phyloP scores from a whole-genome alignment of 371 early-diverging fungal species.

The Phascolomyces articulosus region DNA sequence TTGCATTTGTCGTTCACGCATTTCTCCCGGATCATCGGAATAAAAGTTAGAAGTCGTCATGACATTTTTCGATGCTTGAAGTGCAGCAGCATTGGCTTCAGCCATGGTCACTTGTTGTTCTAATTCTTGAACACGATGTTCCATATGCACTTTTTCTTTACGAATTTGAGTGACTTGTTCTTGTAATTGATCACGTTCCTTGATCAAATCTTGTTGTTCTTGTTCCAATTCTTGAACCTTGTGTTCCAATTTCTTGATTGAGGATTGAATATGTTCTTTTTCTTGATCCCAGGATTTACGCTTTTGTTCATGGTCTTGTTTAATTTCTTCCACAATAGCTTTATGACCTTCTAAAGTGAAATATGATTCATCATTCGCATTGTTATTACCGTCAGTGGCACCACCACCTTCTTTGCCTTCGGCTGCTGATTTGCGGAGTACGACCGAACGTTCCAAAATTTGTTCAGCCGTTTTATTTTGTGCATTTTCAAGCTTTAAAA shows the following conservation, averaged over 20 bases:
- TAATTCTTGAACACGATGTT: slow-evolving; percentile 37
- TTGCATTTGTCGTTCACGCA: slow-evolving; percentile 45
- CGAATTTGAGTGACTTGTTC: slow-evolving; percentile 55
- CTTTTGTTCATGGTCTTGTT: slow-evolving; percentile 27
- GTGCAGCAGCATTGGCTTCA: slow-evolving; percentile 46
- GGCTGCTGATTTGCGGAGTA: slow-evolving; percentile 27
- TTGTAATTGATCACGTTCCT: slow-evolving; percentile 63
- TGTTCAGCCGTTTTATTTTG: slow-evolving; percentile 43
- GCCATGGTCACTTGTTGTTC: slow-evolving; percentile 52
- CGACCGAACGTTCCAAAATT: slow-evolving; percentile 37
- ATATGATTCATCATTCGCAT: slow-evolving; percentile 7
- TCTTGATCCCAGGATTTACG: slow-evolving; percentile 26
- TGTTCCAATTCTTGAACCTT: slow-evolving; percentile 56
- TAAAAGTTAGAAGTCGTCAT: slow-evolving; percentile 24
- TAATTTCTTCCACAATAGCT: slow-evolving; percentile 43
- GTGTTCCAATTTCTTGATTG: slow-evolving; percentile 35
- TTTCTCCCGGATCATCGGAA: slow-evolving; percentile 34
- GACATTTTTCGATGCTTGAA: slow-evolving; percentile 26
- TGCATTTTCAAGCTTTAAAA: slow-evolving; percentile 49
- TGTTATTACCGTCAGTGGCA: not conserved
- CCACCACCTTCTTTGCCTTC: slow-evolving; percentile 17
- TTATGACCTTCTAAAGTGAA: slow-evolving; percentile 42
- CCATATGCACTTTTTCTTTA: slow-evolving; percentile 54
- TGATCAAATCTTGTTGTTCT: slow-evolving; percentile 57
- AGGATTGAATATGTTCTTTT: slow-evolving; percentile 15